A percentile compares a stretch with the other conserved stretches of the same genome.
phyloP scores from a whole-genome alignment of 441 rosid species.

The Euphorbia schlechtendalii region DNA sequence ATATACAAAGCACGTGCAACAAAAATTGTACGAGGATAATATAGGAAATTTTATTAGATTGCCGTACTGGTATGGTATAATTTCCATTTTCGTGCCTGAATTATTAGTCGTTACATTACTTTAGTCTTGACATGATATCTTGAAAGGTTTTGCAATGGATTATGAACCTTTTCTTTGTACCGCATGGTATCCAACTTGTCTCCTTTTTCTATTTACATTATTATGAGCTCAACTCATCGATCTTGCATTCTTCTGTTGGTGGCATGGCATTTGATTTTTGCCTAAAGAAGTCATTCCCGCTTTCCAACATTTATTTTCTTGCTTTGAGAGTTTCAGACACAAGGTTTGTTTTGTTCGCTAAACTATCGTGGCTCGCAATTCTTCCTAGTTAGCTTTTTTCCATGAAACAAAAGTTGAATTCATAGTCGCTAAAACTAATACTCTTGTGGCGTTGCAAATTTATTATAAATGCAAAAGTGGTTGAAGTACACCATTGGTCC shows the following conservation, averaged over 20 bases:
- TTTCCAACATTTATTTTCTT: no score
- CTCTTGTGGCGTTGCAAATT: no score
- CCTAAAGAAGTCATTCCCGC: no score
- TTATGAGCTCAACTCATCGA: slow-evolving; percentile 7
- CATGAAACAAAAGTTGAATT: no score
- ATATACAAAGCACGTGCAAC: neutral
- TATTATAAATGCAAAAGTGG: no score
- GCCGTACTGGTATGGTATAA: neutral
- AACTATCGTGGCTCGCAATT: no score
- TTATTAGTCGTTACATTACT: neutral
- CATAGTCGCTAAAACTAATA: no score
- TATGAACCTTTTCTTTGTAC: neutral
- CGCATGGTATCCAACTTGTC: slow-evolving; percentile 11
- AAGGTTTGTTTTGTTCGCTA: no score
- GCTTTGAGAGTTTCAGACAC: no score
- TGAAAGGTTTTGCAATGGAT: neutral
- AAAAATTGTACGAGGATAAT: neutral
- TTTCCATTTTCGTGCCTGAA: neutral
- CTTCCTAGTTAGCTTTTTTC: no score
- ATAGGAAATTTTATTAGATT: neutral
- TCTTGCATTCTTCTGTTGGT: slow-evolving; percentile 3
- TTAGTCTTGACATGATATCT: neutral
- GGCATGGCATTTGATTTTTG: neutral
- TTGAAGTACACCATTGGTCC: no score
- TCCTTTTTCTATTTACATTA: slow-evolving; percentile 14